These are phyloP conservation scores for Phyllosticta capitalensis DNA, from an alignment of 2,329 filamentous ascomycete genomes.

Conservation along the genomic window DNA sequence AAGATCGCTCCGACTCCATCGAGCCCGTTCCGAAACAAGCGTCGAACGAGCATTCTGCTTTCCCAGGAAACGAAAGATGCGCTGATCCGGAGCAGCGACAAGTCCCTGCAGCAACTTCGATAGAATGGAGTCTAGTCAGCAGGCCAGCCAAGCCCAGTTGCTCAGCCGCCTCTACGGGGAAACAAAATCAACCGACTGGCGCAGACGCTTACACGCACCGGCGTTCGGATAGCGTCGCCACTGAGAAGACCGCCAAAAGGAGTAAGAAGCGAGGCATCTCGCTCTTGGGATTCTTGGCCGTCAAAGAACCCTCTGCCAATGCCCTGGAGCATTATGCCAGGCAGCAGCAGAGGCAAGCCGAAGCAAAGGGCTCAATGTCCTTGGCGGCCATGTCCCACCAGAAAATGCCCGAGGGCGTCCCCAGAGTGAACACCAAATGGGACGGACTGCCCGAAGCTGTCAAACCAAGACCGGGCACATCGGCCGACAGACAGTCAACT, in stretches of 20 bases:
- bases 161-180: not conserved
- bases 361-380: slow-evolving; percentile 14
- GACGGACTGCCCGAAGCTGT: slow-evolving; percentile 39
- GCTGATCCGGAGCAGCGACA: not conserved
- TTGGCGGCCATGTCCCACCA: slow-evolving; percentile 32
- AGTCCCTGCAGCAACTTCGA: not conserved
- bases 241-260: not conserved
- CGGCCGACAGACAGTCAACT: not conserved
- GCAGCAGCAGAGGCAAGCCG: slow-evolving; percentile 24
- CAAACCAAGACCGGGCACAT: slow-evolving; percentile 12
- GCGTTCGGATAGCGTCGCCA: not conserved
- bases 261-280: slow-evolving; percentile 21
- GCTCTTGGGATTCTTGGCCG: slow-evolving; percentile 36
- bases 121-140: not conserved
- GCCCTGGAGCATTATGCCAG: slow-evolving; percentile 38
- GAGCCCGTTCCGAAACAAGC: not conserved
- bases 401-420: slow-evolving; percentile 40
- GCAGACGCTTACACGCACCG: not conserved
- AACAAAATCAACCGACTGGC: not conserved
- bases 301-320: slow-evolving; percentile 40
- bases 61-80: not conserved
- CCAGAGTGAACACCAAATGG: slow-evolving; percentile 47
- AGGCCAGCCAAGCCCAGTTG: not conserved
- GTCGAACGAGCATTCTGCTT: not conserved
- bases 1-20: not conserved